Percentiles rank a stretch among this genome's conserved stretches.
Evolutionary conservation across 345 rosid species (phyloP).

Genomic region (Eutrema japonicum): DNA sequence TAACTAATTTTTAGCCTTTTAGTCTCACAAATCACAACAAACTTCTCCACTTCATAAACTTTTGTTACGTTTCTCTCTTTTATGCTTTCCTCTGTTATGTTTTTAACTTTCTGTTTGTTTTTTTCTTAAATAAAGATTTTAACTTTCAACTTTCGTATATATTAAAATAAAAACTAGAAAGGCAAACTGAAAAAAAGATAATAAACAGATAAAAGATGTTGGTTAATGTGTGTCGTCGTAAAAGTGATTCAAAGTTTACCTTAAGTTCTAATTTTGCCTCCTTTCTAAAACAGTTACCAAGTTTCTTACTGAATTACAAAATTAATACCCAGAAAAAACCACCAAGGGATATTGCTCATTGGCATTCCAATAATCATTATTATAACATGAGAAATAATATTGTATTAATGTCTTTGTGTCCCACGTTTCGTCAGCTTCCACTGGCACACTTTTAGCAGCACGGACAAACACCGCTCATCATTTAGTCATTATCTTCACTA

Average conservation of each 20-base stretch:
- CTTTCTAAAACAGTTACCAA: neutral
- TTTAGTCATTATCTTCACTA: neutral
- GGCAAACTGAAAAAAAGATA: neutral
- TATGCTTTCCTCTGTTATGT: constrained; percentile 2
- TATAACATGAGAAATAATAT: constrained; percentile 13
- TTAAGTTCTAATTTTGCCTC: neutral
- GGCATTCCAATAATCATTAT: constrained; percentile 20
- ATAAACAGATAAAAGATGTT: neutral
- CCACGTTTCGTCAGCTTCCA: constrained; percentile 44
- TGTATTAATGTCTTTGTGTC: constrained; percentile 15
- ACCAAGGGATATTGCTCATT: constrained; percentile 17
- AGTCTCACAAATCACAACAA: neutral
- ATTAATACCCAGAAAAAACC: neutral
- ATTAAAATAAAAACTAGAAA: neutral
- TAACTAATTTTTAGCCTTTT: constrained; percentile 12
- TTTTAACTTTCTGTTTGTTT: neutral
- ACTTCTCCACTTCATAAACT: neutral
- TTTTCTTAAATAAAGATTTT: too few relatives aligned
- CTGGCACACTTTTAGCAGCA: constrained; percentile 25
- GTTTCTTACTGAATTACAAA: neutral
- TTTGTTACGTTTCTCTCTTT: neutral
- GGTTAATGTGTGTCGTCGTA: too few relatives aligned
- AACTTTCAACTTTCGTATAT: neutral
- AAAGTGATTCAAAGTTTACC: neutral
- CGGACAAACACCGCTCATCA: constrained; percentile 24